Evolutionary conservation across 495 filamentous ascomycete genomes (phyloP), one percentile per base, ranked within the genome.

Genomic region (Xylaria grammica): DNA sequence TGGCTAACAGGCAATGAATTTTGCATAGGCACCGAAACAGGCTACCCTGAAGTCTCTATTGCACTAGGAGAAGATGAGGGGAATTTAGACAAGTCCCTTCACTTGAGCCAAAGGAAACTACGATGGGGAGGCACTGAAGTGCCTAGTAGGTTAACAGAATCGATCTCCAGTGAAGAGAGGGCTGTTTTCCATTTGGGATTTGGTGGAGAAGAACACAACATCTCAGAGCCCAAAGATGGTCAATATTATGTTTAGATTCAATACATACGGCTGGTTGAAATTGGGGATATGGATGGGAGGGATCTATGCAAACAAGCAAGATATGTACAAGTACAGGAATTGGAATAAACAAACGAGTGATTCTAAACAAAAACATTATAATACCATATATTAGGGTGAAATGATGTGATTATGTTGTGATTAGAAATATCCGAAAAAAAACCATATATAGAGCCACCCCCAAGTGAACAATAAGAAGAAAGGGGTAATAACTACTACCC

Each of bases 171-270:
- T 10, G 52, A 55, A 55, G 52, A 22, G 3, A 1, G 13, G 15
- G 34, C 15, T 0, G 20, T 42, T 19, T 27, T 26, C 34, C 34
- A 55, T 13, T 26, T 42, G 4, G 52, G 52, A 40, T 55, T 55
- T 26, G 32, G 32, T 17, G 52, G 52, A 24, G 52, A 55, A 40
- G 52, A 55, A 40, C 52, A 55, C n/a, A 9, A 40, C 2, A 27
- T 55, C 27, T 55, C 52, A 6, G 52, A 55, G 32, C 52, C 52
- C 20, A 55, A 40, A 15, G 7, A 15, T 26, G 52, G 19, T 10
- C 32, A 55, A 8, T 55, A 55, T 15, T 55, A n/a, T 34, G 0
- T 55, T 17, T 55, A 55, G 52, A 3, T 34, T 48, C 10, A 4
- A 24, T 26, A 24, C 8, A 4, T 10, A 48, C 45, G 8, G 20